Percentiles rank a stretch among this genome's conserved stretches.
Conservation (phyloP, 345 rosid species). For the Moricandia moricandioides region DNA sequence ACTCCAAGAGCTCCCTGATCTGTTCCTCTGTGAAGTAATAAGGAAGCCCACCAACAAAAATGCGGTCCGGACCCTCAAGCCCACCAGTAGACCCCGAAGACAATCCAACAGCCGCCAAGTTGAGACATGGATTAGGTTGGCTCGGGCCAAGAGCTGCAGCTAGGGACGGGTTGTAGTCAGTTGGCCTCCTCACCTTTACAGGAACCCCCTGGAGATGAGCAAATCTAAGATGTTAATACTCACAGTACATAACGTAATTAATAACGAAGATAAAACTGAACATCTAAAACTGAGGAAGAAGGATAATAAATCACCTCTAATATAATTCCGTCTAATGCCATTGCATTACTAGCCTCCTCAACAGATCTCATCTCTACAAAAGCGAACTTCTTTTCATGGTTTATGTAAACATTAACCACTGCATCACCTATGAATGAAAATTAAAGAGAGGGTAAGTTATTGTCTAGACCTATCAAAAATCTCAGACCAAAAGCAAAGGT, state of each 20-base stretch:
- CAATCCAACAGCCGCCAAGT: conserved; percentile 90
- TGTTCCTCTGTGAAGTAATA: conserved; percentile 94
- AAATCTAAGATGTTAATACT: conserved; percentile 14
- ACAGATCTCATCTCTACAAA: conserved; percentile 99
- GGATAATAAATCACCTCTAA: conserved; percentile 57
- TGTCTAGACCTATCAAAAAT: neutral
- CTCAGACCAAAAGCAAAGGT: neutral
- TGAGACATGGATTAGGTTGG: conserved; percentile 93
- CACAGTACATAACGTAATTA: neutral
- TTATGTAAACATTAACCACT: conserved; percentile 97
- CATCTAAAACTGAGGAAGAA: neutral
- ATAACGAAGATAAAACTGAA: neutral
- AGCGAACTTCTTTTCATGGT: conserved; percentile 99
- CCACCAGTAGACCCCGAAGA: conserved; percentile 93
- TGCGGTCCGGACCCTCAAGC: conserved; percentile 98
- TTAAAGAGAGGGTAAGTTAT: conserved; percentile 15
- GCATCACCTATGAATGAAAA: conserved; percentile 70
- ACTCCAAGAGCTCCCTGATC: conserved; percentile 92
- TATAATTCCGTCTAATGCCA: conserved; percentile 97
- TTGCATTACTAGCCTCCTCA: conserved; percentile 99
- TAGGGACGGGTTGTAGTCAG: conserved; percentile 92
- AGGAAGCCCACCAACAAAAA: conserved; percentile 96
- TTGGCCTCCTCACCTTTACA: conserved; percentile 98
- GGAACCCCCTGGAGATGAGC: conserved; percentile 74
- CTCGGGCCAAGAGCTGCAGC: conserved; percentile 98